Evolutionary conservation across 164 flowering plant species (phyloP).

Genomic region (Magnolia changhungtana): DNA sequence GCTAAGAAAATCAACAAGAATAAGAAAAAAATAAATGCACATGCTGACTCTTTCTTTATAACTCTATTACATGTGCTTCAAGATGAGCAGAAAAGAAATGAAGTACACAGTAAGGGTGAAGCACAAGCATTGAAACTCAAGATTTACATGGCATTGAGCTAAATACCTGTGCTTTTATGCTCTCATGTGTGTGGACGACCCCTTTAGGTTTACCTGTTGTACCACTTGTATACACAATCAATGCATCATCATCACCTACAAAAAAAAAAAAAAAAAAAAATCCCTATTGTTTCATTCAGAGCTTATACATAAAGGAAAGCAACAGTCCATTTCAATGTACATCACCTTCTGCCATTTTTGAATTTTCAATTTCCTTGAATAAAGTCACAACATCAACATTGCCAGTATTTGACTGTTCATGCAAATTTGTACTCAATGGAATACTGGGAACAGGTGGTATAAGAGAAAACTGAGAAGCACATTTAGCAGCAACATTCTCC

Average conservation of each 20-base stretch:
- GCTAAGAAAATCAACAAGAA: neutral
- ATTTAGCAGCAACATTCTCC: slow-evolving; percentile 74
- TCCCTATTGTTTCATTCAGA: neutral
- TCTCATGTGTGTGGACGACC: slow-evolving; percentile 86
- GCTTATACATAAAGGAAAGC: neutral
- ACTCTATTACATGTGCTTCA: neutral
- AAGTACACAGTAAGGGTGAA: slow-evolving; percentile 1
- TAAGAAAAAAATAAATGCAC: neutral
- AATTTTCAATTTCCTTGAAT: slow-evolving; percentile 23
- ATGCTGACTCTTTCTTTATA: neutral
- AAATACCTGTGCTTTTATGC: slow-evolving; percentile 80
- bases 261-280: neutral
- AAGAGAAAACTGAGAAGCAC: slow-evolving; percentile 57
- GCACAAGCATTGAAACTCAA: neutral
- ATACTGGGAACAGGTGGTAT: slow-evolving; percentile 54
- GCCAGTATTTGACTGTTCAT: slow-evolving; percentile 22
- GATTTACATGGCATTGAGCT: neutral
- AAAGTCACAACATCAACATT: slow-evolving; percentile 24
- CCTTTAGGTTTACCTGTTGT: slow-evolving; percentile 99
- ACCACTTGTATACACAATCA: slow-evolving; percentile 94
- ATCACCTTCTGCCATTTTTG: slow-evolving; percentile 38
- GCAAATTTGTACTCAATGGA: slow-evolving; percentile 21
- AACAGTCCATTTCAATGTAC: slow-evolving; percentile 1
- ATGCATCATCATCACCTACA: slow-evolving; percentile 73
- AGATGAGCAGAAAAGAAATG: neutral